A percentile compares a stretch with the other conserved stretches of the same genome.
These are phyloP conservation scores for Pogostemon cablin DNA, from an alignment of 257 asterid genomes.

Conservation along the genomic window DNA sequence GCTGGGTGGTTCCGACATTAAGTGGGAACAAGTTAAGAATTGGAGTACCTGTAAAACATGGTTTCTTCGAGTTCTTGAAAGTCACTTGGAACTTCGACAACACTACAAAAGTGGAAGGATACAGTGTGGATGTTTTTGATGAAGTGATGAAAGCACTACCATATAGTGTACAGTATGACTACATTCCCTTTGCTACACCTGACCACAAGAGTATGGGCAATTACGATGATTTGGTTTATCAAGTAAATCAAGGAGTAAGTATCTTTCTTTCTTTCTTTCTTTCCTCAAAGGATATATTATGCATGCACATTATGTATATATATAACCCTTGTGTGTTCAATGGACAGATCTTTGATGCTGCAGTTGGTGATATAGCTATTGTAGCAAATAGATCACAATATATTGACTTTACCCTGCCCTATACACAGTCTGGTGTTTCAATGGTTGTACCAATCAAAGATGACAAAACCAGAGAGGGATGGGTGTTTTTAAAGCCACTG, in stretches of 20 bases:
- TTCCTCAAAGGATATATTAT: not conserved
- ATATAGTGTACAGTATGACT: constrained; percentile 34
- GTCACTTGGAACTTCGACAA: constrained; percentile 37
- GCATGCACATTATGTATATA: no score
- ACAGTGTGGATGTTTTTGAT: constrained; percentile 49
- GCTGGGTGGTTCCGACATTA: constrained; percentile 48
- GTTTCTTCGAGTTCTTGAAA: constrained; percentile 50
- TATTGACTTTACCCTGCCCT: constrained; percentile 31
- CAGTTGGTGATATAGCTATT: constrained; percentile 33
- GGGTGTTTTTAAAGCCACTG: constrained; percentile 36
- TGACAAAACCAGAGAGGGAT: constrained; percentile 23
- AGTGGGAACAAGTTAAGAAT: constrained; percentile 45
- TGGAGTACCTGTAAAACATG: constrained; percentile 54
- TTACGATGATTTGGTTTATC: constrained; percentile 28
- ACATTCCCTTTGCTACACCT: constrained; percentile 25
- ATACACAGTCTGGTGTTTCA: constrained; percentile 31
- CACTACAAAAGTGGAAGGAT: constrained; percentile 39
- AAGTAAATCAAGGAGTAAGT: constrained; percentile 44
- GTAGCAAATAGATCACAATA: constrained; percentile 34
- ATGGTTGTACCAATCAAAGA: constrained; percentile 32
- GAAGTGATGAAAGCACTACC: constrained; percentile 49
- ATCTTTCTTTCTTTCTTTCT: not conserved
- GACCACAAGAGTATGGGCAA: constrained; percentile 23
- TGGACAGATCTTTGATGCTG: constrained; percentile 32
- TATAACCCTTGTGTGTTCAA: constrained; percentile 17